Percentiles rank a stretch among this genome's conserved stretches.
Conservation (phyloP, 805 yeast genomes). For the Metschnikowia henanensis region DNA sequence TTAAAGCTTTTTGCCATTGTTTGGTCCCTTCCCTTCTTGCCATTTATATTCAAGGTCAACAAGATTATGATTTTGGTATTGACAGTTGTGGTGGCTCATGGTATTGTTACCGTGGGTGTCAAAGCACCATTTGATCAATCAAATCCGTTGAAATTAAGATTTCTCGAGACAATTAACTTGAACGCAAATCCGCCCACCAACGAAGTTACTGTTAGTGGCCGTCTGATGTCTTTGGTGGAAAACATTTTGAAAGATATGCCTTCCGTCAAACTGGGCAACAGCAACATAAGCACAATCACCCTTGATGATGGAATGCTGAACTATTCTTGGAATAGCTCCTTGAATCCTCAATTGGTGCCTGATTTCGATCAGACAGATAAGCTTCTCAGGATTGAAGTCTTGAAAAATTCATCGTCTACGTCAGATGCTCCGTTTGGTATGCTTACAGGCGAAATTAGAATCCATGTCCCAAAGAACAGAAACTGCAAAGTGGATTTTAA, state of each 20-base stretch:
- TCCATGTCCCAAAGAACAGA: conserved; percentile 61
- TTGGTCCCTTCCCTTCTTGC: conserved; percentile 52
- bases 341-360: conserved; percentile 42
- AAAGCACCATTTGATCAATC: conserved; percentile 57
- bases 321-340: conserved; percentile 52
- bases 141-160: conserved; percentile 72
- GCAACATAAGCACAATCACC: conserved; percentile 33
- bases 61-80: conserved; percentile 43
- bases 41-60: conserved; percentile 70
- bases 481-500: conserved; percentile 64
- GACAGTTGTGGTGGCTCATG: conserved; percentile 32
- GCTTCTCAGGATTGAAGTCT: conserved; percentile 50
- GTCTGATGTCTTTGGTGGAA: conserved; percentile 45
- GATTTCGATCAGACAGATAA: conserved; percentile 37
- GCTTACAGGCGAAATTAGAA: conserved; percentile 57
- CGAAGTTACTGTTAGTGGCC: conserved; percentile 49
- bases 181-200: conserved; percentile 28
- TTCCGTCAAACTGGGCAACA: conserved; percentile 44
- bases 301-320: conserved; percentile 47
- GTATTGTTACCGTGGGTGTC: conserved; percentile 38
- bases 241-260: conserved; percentile 62
- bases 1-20: conserved; percentile 30
- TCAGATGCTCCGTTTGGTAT: conserved; percentile 59
- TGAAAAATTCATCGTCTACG: conserved; percentile 48
- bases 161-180: conserved; percentile 61